Conservation (phyloP, 108 stramenopile genomes). For the Skeletonema tropicum region DNA sequence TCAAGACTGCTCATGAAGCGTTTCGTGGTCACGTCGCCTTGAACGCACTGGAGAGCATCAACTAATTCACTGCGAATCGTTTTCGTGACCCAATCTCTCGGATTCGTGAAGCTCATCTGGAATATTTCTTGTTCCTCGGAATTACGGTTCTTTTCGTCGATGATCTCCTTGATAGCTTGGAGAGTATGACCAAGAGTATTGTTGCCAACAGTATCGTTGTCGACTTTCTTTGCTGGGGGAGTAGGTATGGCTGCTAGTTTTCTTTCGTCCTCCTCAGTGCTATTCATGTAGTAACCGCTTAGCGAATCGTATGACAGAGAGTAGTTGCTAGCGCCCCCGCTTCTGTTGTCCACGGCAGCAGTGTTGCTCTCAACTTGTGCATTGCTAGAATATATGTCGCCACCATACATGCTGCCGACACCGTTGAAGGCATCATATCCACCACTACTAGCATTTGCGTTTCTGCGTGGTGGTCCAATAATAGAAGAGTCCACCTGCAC, state of each 20-base stretch:
- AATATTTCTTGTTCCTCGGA: constrained; percentile 47
- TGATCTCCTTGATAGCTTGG: constrained; percentile 33
- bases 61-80: constrained; percentile 49
- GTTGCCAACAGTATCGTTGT: constrained; percentile 19
- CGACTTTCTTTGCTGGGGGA: background rate
- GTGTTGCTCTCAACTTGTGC: background rate
- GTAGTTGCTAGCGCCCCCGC: constrained; percentile 1
- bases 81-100: constrained; percentile 41
- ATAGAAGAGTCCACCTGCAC: constrained; percentile 43
- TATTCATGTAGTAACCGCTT: constrained; percentile 12
- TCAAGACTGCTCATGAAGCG: constrained; percentile 46
- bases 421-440: constrained; percentile 45
- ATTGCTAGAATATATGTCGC: background rate
- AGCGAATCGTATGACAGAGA: constrained; percentile 16
- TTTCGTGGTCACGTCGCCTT: constrained; percentile 45
- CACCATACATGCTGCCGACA: constrained; percentile 44
- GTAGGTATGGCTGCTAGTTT: constrained; percentile 8
- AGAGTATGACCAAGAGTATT: constrained; percentile 39
- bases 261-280: constrained; percentile 5
- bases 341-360: background rate
- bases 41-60: constrained; percentile 38
- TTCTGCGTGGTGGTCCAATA: constrained; percentile 34
- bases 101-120: constrained; percentile 46
- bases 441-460: background rate
- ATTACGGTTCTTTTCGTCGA: constrained; percentile 46